Evolutionary conservation across 805 yeast genomes (phyloP).

Genomic region (Ogataea glucozyma): DNA sequence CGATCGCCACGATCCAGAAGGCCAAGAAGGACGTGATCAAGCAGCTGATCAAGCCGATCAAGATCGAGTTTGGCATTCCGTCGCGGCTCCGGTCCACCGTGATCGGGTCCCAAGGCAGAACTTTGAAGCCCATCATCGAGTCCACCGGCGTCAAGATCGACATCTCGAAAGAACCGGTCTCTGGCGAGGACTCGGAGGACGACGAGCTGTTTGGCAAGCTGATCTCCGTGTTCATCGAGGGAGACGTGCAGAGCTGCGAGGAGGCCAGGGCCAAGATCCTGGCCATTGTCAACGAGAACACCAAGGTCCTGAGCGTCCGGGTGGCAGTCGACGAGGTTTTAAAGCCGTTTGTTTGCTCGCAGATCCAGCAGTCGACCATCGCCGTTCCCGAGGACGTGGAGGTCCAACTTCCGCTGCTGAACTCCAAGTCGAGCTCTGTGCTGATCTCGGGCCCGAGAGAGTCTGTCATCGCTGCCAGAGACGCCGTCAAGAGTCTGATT

Average conservation of each 20-base stretch:
- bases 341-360: constrained; percentile 47
- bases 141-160: constrained; percentile 69
- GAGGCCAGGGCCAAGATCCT: constrained; percentile 70
- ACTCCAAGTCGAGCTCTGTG: constrained; percentile 45
- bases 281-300: constrained; percentile 73
- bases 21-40: constrained; percentile 78
- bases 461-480: constrained; percentile 55
- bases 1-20: constrained; percentile 57
- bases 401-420: constrained; percentile 28
- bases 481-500: constrained; percentile 47
- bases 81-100: constrained; percentile 72
- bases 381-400: constrained; percentile 31
- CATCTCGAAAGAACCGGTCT: constrained; percentile 45
- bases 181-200: constrained; percentile 33
- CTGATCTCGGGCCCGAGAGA: constrained; percentile 72
- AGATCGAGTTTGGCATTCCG: constrained; percentile 64
- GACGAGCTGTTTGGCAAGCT: constrained; percentile 62
- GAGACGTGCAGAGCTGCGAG: constrained; percentile 81
- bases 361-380: constrained; percentile 26
- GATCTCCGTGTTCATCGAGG: constrained; percentile 68
- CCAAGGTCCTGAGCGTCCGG: constrained; percentile 55
- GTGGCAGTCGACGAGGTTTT: constrained; percentile 45
- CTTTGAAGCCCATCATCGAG: constrained; percentile 74
- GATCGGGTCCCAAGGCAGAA: constrained; percentile 86
- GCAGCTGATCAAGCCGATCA: constrained; percentile 74